Evolutionary conservation across 192 early-diverging fungal species (phyloP).

Genomic region (Coemansia sp.): DNA sequence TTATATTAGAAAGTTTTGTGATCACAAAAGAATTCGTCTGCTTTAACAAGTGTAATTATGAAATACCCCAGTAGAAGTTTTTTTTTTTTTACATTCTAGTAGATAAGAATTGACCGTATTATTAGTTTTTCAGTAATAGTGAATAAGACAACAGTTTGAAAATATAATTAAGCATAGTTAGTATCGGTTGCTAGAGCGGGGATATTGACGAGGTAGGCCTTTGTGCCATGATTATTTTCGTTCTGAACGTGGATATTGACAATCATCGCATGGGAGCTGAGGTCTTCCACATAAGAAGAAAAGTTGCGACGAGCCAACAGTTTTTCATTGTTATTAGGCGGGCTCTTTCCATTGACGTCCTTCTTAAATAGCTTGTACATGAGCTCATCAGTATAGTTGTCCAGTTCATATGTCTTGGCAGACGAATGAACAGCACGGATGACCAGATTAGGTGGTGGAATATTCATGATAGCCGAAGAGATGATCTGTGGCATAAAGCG

Average conservation of each 20-base stretch:
- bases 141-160: neutral
- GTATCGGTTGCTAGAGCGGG: conserved; percentile 19
- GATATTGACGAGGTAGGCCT: conserved; percentile 54
- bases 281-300: conserved; percentile 54
- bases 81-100: no score
- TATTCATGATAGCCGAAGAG: conserved; percentile 79
- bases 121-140: neutral
- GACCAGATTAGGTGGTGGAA: conserved; percentile 71
- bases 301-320: conserved; percentile 62
- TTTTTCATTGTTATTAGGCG: conserved; percentile 54
- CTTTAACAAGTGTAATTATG: no score
- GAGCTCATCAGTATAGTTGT: conserved; percentile 63
- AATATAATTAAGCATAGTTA: neutral
- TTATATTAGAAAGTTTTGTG: no score
- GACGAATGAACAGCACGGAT: conserved; percentile 65
- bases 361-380: conserved; percentile 71
- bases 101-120: neutral
- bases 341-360: conserved; percentile 65
- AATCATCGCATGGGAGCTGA: conserved; percentile 32
- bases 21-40: no score
- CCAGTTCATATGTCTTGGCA: conserved; percentile 57
- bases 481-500: conserved; percentile 78
- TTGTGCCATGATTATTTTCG: conserved; percentile 48
- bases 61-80: no score
- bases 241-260: conserved; percentile 61